Percentiles rank a stretch among this genome's conserved stretches.
These are phyloP conservation scores for Oxyria digyna DNA, from an alignment of 148 eudicot genomes.

Conservation along the genomic window DNA sequence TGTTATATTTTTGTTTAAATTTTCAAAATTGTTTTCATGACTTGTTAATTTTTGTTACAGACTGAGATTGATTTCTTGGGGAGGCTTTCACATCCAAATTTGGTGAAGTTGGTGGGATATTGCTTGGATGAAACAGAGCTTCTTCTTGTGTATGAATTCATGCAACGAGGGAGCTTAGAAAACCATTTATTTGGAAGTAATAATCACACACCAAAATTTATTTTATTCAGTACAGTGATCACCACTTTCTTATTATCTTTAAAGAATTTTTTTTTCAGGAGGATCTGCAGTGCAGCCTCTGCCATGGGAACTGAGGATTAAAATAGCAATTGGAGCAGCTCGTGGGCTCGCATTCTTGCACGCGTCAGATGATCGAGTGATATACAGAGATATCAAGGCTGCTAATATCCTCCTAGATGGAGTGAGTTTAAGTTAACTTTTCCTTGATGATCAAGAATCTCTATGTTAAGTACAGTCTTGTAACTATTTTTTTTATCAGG, in stretches of 20 bases:
- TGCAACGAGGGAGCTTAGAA: constrained; percentile 81
- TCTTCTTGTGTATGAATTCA: constrained; percentile 70
- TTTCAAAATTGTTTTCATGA: too few species aligned
- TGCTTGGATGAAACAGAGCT: constrained; percentile 64
- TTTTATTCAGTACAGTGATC: neutral
- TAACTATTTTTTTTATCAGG: constrained; percentile 23
- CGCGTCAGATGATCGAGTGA: constrained; percentile 45
- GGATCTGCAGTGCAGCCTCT: constrained; percentile 70
- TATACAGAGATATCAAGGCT: constrained; percentile 73
- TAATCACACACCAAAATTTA: constrained; percentile 4
- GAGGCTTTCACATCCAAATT: constrained; percentile 74
- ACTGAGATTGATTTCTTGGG: constrained; percentile 79
- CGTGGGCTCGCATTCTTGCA: constrained; percentile 69
- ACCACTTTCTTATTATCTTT: too few species aligned
- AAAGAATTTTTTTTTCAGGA: constrained; percentile 20
- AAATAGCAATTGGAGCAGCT: constrained; percentile 80
- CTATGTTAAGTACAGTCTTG: neutral
- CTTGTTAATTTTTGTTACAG: constrained; percentile 25
- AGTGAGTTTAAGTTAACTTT: constrained; percentile 25
- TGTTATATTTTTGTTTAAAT: too few species aligned
- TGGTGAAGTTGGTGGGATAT: constrained; percentile 75
- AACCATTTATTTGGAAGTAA: constrained; percentile 82
- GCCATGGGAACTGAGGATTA: constrained; percentile 76
- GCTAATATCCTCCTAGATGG: constrained; percentile 78
- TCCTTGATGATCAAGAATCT: neutral